Conservation (phyloP, 1,139 yeast species). For the Debaryomyces subglobosus region DNA sequence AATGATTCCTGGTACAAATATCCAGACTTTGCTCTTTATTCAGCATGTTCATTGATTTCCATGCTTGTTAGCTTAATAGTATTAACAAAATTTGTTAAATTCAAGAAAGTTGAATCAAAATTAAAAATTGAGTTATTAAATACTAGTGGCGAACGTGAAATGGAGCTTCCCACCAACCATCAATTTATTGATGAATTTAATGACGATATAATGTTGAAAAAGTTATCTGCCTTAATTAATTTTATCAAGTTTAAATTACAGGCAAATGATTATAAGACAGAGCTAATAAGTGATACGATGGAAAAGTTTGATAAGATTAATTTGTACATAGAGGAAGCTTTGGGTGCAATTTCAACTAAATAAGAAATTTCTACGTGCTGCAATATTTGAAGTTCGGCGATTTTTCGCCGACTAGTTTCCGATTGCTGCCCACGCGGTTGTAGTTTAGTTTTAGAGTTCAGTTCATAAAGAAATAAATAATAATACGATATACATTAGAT, state of each 20-base stretch:
- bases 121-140: conserved; percentile 13
- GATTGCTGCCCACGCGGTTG: conserved; percentile 6
- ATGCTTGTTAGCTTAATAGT: conserved; percentile 32
- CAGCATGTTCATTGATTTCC: conserved; percentile 29
- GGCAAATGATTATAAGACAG: conserved; percentile 14
- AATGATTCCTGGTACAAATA: conserved; percentile 47
- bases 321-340: conserved; percentile 24
- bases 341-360: conserved; percentile 11
- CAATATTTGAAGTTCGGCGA: conserved; percentile 10
- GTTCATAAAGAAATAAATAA: not conserved
- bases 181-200: conserved; percentile 17
- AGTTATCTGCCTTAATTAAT: conserved; percentile 20
- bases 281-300: conserved; percentile 19
- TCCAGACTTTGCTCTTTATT: conserved; percentile 29
- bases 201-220: conserved; percentile 15
- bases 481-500: not conserved
- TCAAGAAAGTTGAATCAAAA: conserved; percentile 13
- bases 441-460: not conserved
- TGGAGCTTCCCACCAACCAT: conserved; percentile 10
- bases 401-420: conserved; percentile 6
- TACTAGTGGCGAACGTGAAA: conserved; percentile 9
- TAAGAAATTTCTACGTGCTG: not conserved
- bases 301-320: conserved; percentile 23
- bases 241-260: conserved; percentile 24
- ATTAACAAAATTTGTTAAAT: conserved; percentile 25